Evolutionary conservation across 202 grass and related monocot species (phyloP).

Genomic region (Eragrostis tef): DNA sequence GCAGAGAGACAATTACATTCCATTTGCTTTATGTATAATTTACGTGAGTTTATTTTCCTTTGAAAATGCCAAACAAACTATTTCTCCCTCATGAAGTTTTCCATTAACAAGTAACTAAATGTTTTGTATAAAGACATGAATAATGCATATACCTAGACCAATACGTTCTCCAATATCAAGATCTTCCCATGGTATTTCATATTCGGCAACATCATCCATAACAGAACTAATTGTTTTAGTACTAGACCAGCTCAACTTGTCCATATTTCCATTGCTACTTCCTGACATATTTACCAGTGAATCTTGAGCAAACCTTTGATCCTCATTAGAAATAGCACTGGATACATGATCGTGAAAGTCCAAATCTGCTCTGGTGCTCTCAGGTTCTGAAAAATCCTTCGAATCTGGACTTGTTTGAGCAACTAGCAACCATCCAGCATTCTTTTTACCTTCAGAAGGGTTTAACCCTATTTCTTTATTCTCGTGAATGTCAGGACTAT

Average conservation of each 20-base stretch:
- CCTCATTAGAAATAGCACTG: slow-evolving; percentile 45
- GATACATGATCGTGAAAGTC: slow-evolving; percentile 22
- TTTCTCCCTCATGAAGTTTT: background rate
- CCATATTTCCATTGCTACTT: slow-evolving; percentile 51
- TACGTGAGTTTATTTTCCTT: slow-evolving; percentile 13
- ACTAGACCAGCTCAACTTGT: slow-evolving; percentile 53
- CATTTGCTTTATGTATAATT: background rate
- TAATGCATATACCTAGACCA: slow-evolving; percentile 77
- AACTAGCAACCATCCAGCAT: slow-evolving; percentile 48
- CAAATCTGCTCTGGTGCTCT: slow-evolving; percentile 36
- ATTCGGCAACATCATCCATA: slow-evolving; percentile 76
- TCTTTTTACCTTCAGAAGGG: slow-evolving; percentile 46
- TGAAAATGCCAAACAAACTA: slow-evolving; percentile 25
- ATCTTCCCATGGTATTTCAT: slow-evolving; percentile 97
- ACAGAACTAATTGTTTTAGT: slow-evolving; percentile 65
- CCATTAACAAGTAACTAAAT: slow-evolving; percentile 16
- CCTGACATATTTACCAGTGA: slow-evolving; percentile 45
- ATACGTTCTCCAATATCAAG: slow-evolving; percentile 93
- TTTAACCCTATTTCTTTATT: slow-evolving; percentile 35
- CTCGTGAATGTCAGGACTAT: slow-evolving; percentile 39
- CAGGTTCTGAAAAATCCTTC: slow-evolving; percentile 40
- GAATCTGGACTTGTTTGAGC: slow-evolving; percentile 48
- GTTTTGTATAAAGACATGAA: slow-evolving; percentile 11
- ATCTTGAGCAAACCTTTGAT: slow-evolving; percentile 48
- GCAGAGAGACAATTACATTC: background rate